A percentile compares a stretch with the other conserved stretches of the same genome.
Evolutionary conservation across 164 flowering plant species (phyloP).

Genomic region (Protea cynaroides): DNA sequence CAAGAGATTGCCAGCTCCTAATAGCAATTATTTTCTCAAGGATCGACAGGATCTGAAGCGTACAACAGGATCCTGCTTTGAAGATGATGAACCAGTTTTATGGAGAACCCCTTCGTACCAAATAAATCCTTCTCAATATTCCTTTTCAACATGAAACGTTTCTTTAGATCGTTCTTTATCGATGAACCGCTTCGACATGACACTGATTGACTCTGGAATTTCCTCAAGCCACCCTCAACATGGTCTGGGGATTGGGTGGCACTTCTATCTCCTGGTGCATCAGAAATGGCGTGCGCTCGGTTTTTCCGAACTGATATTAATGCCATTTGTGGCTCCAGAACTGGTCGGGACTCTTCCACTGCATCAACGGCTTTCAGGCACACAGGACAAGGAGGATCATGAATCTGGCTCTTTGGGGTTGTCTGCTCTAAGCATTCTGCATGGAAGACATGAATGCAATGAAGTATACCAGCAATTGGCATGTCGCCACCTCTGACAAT

Average conservation of each 20-base stretch:
- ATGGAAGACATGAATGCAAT: constrained; percentile 48
- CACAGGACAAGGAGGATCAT: constrained; percentile 48
- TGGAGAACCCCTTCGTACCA: constrained; percentile 22
- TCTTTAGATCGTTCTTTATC: constrained; percentile 28
- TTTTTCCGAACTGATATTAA: constrained; percentile 23
- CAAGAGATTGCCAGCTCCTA: neutral
- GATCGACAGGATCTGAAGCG: constrained; percentile 7
- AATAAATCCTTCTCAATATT: constrained; percentile 24
- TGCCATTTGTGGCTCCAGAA: constrained; percentile 33
- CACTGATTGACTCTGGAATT: constrained; percentile 13
- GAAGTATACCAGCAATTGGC: constrained; percentile 42
- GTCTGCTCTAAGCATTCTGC: constrained; percentile 49
- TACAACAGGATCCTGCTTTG: constrained; percentile 11
- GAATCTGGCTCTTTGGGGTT: constrained; percentile 34
- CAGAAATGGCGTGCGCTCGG: constrained; percentile 20
- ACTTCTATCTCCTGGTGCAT: constrained; percentile 8
- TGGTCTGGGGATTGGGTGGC: constrained; percentile 14
- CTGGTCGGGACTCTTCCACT: constrained; percentile 19
- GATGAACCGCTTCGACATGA: constrained; percentile 13
- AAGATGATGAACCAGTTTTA: constrained; percentile 23
- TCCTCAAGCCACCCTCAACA: constrained; percentile 15
- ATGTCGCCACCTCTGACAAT: constrained; percentile 41
- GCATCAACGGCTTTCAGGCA: constrained; percentile 26
- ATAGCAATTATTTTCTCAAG: constrained; percentile 7
- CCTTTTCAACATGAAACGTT: constrained; percentile 31